phyloP scores from a whole-genome alignment of 768 basidiomycete genomes.

The Naematelia encephala region DNA sequence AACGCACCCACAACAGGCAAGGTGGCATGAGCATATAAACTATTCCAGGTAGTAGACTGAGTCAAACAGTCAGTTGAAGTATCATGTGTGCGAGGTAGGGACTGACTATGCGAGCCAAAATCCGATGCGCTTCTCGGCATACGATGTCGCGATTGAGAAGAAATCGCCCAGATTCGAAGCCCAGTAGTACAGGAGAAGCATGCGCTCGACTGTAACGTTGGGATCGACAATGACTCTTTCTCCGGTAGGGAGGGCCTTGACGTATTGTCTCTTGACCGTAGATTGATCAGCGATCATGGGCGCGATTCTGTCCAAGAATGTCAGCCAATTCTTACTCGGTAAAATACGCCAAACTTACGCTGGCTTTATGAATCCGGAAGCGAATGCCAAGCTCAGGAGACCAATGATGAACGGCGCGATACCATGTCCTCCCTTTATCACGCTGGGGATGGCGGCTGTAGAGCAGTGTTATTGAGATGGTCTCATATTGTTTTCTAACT shows the following conservation, averaged over 20 bases:
- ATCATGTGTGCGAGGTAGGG: no score
- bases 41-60: slow-evolving; percentile 37
- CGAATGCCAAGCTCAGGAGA: slow-evolving; percentile 44
- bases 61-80: no score
- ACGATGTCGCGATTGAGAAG: slow-evolving; percentile 16
- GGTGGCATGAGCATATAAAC: slow-evolving; percentile 40
- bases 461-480: slow-evolving; percentile 9
- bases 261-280: slow-evolving; percentile 24
- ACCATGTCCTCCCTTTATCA: slow-evolving; percentile 34
- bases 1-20: slow-evolving; percentile 28
- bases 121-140: slow-evolving; percentile 28
- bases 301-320: slow-evolving; percentile 18
- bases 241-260: slow-evolving; percentile 23
- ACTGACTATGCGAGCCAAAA: slow-evolving; percentile 38
- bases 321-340: no score
- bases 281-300: slow-evolving; percentile 43
- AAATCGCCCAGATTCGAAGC: slow-evolving; percentile 42
- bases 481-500: not conserved
- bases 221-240: slow-evolving; percentile 39
- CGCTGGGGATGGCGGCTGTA: slow-evolving; percentile 26
- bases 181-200: slow-evolving; percentile 26
- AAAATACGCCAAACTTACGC: not conserved
- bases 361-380: slow-evolving; percentile 51
- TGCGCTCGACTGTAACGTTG: slow-evolving; percentile 26
- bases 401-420: slow-evolving; percentile 42